A percentile compares a stretch with the other conserved stretches of the same genome.
phyloP scores from a whole-genome alignment of 2,329 filamentous ascomycete genomes.

The Arthrobotrys conoides region DNA sequence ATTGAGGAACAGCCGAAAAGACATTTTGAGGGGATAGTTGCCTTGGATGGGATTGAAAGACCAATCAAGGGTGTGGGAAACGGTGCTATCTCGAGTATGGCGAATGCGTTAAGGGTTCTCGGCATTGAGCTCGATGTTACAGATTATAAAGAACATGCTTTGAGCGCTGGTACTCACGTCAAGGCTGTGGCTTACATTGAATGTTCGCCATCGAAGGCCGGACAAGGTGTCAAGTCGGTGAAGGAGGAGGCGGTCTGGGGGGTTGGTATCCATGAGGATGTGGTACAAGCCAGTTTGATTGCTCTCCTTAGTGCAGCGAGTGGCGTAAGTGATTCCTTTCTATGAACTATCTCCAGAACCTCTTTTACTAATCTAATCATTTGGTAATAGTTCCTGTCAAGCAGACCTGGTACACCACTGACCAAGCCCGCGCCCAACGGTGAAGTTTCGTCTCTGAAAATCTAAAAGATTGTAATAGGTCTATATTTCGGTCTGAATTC shows the following conservation, averaged over 20 bases:
- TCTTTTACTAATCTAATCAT: background rate
- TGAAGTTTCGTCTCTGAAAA: constrained; percentile 20
- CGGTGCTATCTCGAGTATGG: constrained; percentile 89
- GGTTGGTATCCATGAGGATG: constrained; percentile 91
- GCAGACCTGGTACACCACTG: constrained; percentile 43
- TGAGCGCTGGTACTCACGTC: constrained; percentile 83
- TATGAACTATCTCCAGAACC: background rate
- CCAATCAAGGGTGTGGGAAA: constrained; percentile 85
- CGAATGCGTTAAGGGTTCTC: constrained; percentile 81
- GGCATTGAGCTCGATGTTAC: constrained; percentile 90
- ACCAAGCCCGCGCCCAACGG: constrained; percentile 32
- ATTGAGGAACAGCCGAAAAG: constrained; percentile 79
- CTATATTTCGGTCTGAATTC: background rate
- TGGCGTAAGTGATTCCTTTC: constrained; percentile 75
- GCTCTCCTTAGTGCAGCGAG: constrained; percentile 87
- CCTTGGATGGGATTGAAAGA: constrained; percentile 84
- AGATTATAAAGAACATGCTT: constrained; percentile 96
- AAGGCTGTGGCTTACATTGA: constrained; percentile 98
- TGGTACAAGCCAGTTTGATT: constrained; percentile 88
- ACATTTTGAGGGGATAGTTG: constrained; percentile 78
- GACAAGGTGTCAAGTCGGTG: constrained; percentile 72
- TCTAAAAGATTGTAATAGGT: constrained; percentile 6
- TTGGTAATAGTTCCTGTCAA: constrained; percentile 46
- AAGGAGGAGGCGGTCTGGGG: constrained; percentile 85
- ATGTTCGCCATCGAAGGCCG: constrained; percentile 69